These are phyloP conservation scores for Lagenaria siceraria DNA, from an alignment of 306 rosid species.

Conservation along the genomic window DNA sequence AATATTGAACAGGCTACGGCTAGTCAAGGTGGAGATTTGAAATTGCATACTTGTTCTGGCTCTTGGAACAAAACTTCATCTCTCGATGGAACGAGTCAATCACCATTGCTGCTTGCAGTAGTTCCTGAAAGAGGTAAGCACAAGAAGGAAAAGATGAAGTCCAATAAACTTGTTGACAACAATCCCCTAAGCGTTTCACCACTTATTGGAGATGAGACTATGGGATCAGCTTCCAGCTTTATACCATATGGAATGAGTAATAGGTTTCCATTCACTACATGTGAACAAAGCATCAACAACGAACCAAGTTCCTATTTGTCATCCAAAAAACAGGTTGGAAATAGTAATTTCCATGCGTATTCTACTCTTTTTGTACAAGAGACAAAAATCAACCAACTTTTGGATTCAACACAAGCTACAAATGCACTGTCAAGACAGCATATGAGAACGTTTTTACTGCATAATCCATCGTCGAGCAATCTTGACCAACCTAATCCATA, in stretches of 20 bases:
- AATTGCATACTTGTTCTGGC: constrained; percentile 19
- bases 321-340: constrained; percentile 23
- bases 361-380: constrained; percentile 35
- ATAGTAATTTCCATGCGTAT: constrained; percentile 17
- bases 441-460: constrained; percentile 21
- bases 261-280: constrained; percentile 19
- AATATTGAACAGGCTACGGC: constrained; percentile 18
- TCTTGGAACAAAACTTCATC: constrained; percentile 20
- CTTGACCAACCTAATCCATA: constrained; percentile 19
- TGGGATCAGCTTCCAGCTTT: constrained; percentile 30
- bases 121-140: constrained; percentile 20
- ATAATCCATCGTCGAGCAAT: constrained; percentile 23
- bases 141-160: constrained; percentile 15
- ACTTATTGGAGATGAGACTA: constrained; percentile 17
- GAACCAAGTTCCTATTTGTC: constrained; percentile 26
- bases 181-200: constrained; percentile 26
- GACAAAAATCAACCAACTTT: constrained; percentile 27
- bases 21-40: constrained; percentile 13
- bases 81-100: constrained; percentile 11
- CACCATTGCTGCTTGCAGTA: constrained; percentile 13
- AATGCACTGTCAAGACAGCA: constrained; percentile 27
- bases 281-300: constrained; percentile 20
- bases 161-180: constrained; percentile 6
- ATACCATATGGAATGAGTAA: constrained; percentile 23
- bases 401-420: constrained; percentile 21